Evolutionary conservation across 768 basidiomycete species (phyloP).

Genomic region (Termitomyces sp.): DNA sequence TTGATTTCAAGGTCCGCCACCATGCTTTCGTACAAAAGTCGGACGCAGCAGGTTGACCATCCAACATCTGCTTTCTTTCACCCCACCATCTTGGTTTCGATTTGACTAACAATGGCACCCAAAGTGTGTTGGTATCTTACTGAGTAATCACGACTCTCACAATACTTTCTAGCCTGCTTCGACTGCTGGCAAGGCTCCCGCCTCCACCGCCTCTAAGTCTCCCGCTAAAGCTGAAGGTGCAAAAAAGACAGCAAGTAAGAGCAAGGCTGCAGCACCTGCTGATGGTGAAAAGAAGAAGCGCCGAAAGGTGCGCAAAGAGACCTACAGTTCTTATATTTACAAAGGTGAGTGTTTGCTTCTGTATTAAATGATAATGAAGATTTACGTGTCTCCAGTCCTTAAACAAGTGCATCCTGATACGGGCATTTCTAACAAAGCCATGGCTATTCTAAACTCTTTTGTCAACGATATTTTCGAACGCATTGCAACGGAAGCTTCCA

Average conservation of each 20-base stretch:
- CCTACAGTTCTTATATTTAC: constrained; percentile 83
- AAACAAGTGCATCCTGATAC: constrained; percentile 93
- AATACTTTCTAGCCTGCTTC: constrained; percentile 47
- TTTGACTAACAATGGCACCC: constrained; percentile 22
- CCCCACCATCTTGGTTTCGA: constrained; percentile 20
- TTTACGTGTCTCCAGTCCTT: constrained; percentile 44
- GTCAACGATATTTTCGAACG: constrained; percentile 85
- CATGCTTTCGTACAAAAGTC: constrained; percentile 11
- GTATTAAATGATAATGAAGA: background rate
- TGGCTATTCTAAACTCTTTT: constrained; percentile 81
- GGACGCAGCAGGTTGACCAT: constrained; percentile 5
- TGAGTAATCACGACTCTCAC: background rate
- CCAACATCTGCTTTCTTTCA: constrained; percentile 16
- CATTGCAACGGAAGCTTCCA: constrained; percentile 69
- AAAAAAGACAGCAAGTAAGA: constrained; percentile 43
- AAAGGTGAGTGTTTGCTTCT: constrained; percentile 44
- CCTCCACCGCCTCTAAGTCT: constrained; percentile 40
- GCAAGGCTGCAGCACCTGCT: constrained; percentile 32
- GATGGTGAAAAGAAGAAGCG: constrained; percentile 78
- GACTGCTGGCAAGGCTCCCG: constrained; percentile 60
- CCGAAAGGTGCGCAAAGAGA: constrained; percentile 76
- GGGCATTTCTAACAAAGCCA: constrained; percentile 88
- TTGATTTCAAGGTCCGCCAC: constrained; percentile 16
- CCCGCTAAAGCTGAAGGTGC: constrained; percentile 41
- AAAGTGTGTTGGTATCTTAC: constrained; percentile 19